A percentile compares a stretch with the other conserved stretches of the same genome.
Evolutionary conservation across 345 rosid species (phyloP).

Genomic region (Eucalyptus pumila): DNA sequence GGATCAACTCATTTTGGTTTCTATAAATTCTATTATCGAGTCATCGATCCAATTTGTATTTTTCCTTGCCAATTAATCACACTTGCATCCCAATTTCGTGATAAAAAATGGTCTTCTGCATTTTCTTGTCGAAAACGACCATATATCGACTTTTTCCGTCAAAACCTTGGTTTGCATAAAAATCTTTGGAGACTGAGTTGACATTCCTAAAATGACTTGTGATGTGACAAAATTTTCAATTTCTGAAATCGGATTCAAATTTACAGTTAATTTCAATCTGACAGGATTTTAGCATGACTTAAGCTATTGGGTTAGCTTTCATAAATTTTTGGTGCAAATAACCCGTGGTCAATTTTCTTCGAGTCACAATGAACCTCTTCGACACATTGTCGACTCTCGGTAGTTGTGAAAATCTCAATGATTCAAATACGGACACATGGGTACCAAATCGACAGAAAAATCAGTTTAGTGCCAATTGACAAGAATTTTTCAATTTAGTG

Average conservation of each 20-base stretch:
- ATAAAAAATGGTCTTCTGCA: rapidly evolving
- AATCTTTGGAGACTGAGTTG: rapidly evolving
- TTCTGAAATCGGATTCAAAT: too few relatives aligned
- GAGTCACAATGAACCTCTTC: too few relatives aligned
- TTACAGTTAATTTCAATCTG: rapidly evolving
- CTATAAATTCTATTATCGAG: too few relatives aligned
- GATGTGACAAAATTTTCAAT: too few relatives aligned
- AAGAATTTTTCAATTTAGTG: too few relatives aligned
- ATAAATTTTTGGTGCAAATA: too few relatives aligned
- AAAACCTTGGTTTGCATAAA: rapidly evolving
- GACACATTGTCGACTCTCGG: rapidly evolving
- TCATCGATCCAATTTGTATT: rapidly evolving
- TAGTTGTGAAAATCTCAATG: rapidly evolving
- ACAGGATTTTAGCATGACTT: rapidly evolving
- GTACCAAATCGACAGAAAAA: too few relatives aligned
- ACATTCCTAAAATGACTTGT: rapidly evolving
- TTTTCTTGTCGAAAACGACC: rapidly evolving
- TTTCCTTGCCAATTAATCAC: too few relatives aligned
- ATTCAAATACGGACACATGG: too few relatives aligned
- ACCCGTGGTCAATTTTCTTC: too few relatives aligned
- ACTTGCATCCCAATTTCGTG: rapidly evolving
- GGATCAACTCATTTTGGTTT: too few relatives aligned
- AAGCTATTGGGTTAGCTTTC: rapidly evolving
- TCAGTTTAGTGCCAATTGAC: rapidly evolving
- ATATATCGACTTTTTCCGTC: too few relatives aligned